Base-by-base conservation (phyloP, 1,284 basidiomycete species). In the Singerocomus inundabilis region DNA sequence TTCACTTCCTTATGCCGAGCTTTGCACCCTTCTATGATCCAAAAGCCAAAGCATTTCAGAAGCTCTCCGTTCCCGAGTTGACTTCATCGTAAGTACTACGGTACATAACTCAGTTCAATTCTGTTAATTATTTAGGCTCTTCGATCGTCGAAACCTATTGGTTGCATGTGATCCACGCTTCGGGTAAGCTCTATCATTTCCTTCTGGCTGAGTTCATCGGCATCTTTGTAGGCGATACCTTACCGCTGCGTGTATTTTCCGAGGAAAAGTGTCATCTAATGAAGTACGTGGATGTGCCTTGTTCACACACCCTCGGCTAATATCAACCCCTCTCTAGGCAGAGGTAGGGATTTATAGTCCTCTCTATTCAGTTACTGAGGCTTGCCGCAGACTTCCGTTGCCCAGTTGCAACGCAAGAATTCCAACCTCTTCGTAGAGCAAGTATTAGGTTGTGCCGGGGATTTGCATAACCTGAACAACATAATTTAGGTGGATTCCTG, bases 1-100 rank as follows among this genome's bases (percentile, higher is more conserved):
- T 96, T 47, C 93, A 96, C 67, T 96, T 95, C 80, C 79, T 96
- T 57, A 89, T 91, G 71, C 89, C 89, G 29, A 92, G 88, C 53
- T 92, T 91, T 65, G 90, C 91, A 0, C 93, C 93, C 0, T 82
- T 95, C 61, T 79, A 79, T 55, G 79, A 91, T 53, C 72, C 78
- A 1, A 80, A 79, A 44, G 72, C 80, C 4, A 77, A 76, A 54
- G 75, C 81, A 8, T 97, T 85, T 75, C 72, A 83, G 56, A 74
- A 76, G 29, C 70, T 77, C 40, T 81, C 80, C 6, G 78, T 90
- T 12, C 64, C 82, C 0, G 91, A 94, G 56, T 66, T 94, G 48
- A 85, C 84, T 2, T 73, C 76, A 57, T 79, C 78, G 86, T 86
- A 71, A 48, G 78, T 67, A 6, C 18, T 15, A 36, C 21, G 5